A percentile compares a stretch with the other conserved stretches of the same genome.
Conservation (phyloP, 2,329 filamentous ascomycete species). For the Periconia sp. region DNA sequence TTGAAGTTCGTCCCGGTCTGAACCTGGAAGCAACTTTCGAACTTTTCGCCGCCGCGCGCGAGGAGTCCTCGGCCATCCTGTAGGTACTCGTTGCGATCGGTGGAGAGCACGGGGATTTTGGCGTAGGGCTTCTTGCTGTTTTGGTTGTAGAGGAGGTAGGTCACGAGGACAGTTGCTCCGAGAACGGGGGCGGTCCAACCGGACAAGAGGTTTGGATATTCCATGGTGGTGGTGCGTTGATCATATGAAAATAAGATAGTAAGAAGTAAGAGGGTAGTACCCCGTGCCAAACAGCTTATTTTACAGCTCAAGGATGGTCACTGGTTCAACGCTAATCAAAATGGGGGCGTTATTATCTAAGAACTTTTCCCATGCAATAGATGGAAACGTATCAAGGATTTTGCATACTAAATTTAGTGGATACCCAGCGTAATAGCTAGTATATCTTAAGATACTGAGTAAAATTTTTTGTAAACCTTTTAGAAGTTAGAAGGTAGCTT, state of each 20-base stretch:
- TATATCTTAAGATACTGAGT: too few relatives aligned
- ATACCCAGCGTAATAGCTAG: too few relatives aligned
- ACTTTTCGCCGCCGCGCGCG: not conserved
- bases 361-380: too few relatives aligned
- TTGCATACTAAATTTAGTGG: too few relatives aligned
- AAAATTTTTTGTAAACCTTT: too few relatives aligned
- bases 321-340: too few relatives aligned
- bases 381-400: too few relatives aligned
- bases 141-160: not conserved
- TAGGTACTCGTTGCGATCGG: not conserved
- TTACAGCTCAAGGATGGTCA: too few relatives aligned
- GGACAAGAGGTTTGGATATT: not conserved
- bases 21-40: not conserved
- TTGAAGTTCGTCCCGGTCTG: not conserved
- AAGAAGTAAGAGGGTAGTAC: too few relatives aligned
- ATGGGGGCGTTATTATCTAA: too few relatives aligned
- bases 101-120: not conserved
- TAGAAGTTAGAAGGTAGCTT: too few relatives aligned
- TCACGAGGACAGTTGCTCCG: not conserved
- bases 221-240: not conserved
- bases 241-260: not conserved
- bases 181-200: not conserved
- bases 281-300: too few relatives aligned
- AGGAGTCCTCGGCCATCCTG: not conserved
- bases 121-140: not conserved